A percentile compares a stretch with the other conserved stretches of the same genome.
Evolutionary conservation across 768 basidiomycete species (phyloP).

Genomic region (Auriscalpium microsporum): DNA sequence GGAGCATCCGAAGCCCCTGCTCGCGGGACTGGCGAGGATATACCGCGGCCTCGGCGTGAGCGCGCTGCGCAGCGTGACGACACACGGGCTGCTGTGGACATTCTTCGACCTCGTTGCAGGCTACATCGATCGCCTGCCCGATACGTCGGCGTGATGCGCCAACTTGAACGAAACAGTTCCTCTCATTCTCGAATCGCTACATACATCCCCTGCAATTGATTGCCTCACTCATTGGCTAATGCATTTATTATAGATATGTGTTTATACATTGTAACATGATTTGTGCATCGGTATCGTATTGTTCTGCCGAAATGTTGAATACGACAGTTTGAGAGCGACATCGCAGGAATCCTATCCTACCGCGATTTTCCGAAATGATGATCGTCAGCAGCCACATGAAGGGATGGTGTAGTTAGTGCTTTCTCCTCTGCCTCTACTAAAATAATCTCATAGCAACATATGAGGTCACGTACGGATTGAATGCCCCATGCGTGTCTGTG

Average conservation of each 20-base stretch:
- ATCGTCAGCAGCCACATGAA: too few relatives aligned
- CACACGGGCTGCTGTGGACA: constrained; percentile 91
- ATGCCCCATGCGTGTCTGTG: too few relatives aligned
- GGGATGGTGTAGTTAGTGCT: too few relatives aligned
- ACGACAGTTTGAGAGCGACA: too few relatives aligned
- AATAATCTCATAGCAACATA: too few relatives aligned
- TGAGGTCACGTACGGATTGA: too few relatives aligned
- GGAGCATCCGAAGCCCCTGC: constrained; percentile 61
- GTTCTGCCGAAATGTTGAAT: not conserved
- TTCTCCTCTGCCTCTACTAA: too few relatives aligned
- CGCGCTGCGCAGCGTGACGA: constrained; percentile 84
- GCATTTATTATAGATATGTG: constrained; percentile 6
- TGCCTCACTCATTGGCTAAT: not conserved
- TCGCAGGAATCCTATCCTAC: too few relatives aligned
- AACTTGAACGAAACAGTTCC: not conserved
- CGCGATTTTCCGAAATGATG: too few relatives aligned
- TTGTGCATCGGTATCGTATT: not conserved
- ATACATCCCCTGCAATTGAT: not conserved
- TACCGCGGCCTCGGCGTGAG: constrained; percentile 95
- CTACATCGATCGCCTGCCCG: constrained; percentile 59
- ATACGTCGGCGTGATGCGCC: not conserved
- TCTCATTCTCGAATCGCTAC: not conserved
- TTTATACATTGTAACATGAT: constrained; percentile 1
- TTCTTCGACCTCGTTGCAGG: constrained; percentile 74
- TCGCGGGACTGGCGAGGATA: constrained; percentile 72